phyloP scores from a whole-genome alignment of 139 green algal genomes.

The Asterochloris erici region DNA sequence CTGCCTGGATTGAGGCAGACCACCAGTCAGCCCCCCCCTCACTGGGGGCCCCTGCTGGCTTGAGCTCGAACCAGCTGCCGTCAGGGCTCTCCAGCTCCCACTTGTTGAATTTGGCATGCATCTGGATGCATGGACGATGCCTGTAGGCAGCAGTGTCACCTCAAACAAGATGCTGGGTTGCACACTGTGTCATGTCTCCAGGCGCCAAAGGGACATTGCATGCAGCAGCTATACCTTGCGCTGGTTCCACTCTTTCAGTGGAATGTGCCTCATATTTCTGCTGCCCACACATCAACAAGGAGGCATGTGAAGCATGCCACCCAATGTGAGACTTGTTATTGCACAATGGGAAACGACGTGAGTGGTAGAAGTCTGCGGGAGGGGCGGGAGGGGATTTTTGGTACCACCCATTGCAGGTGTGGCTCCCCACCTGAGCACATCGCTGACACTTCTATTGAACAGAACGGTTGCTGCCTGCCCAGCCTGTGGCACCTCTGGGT shows the following conservation, averaged over 20 bases:
- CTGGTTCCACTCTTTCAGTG: no score
- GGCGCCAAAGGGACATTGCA: no score
- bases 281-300: no score
- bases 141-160: slow-evolving; percentile 22
- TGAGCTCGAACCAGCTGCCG: background rate
- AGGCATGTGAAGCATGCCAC: no score
- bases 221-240: no score
- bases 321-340: background rate
- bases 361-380: background rate
- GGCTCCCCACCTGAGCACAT: slow-evolving; percentile 43
- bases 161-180: no score
- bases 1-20: background rate
- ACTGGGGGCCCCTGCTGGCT: background rate
- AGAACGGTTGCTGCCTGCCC: slow-evolving; percentile 52
- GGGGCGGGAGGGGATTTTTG: no score
- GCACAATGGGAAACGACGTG: background rate
- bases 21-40: slow-evolving; percentile 2
- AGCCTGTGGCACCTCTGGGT: slow-evolving; percentile 65
- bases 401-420: background rate
- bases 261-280: no score
- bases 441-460: slow-evolving; percentile 65
- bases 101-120: slow-evolving; percentile 66
- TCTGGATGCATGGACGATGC: slow-evolving; percentile 33
- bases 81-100: slow-evolving; percentile 54
- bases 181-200: no score